Percentiles rank a stretch among this genome's conserved stretches.
These are phyloP conservation scores for Cladosporium phlei DNA, from an alignment of 2,329 filamentous ascomycete species.

Conservation along the genomic window DNA sequence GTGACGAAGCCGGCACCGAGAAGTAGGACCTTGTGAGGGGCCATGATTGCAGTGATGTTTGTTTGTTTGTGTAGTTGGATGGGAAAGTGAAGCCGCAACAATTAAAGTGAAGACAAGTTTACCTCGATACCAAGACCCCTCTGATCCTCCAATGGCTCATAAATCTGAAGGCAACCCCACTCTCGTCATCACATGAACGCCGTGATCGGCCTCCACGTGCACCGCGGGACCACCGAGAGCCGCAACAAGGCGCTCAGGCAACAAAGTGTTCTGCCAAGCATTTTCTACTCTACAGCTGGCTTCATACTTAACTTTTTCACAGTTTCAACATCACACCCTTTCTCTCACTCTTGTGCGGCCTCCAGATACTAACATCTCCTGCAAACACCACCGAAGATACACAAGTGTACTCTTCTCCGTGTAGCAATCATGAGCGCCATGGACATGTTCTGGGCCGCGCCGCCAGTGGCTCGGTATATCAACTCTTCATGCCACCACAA, in stretches of 20 bases:
- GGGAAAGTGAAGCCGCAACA: not conserved
- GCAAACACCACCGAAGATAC: slow-evolving; percentile 6
- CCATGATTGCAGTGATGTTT: not conserved
- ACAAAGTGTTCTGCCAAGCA: too few relatives aligned
- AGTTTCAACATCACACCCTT: not conserved
- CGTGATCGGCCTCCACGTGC: slow-evolving; percentile 2
- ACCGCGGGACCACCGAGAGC: not conserved
- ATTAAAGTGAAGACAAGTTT: not conserved
- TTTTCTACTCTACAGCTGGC: not conserved
- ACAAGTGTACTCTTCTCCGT: not conserved
- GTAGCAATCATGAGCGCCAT: slow-evolving; percentile 21
- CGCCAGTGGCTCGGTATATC: slow-evolving; percentile 61
- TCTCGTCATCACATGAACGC: not conserved
- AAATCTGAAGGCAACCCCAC: not conserved
- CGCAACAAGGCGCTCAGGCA: not conserved
- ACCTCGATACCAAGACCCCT: not conserved
- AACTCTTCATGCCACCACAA: slow-evolving; percentile 1
- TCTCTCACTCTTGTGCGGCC: slow-evolving; percentile 7
- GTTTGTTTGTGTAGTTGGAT: slow-evolving; percentile 2
- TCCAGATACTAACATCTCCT: slow-evolving; percentile 1
- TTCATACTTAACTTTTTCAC: slow-evolving; percentile 7
- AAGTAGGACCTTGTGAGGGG: slow-evolving; percentile 42
- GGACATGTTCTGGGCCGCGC: slow-evolving; percentile 55
- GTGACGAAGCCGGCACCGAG: slow-evolving; percentile 53
- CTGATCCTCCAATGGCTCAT: slow-evolving; percentile 4